Evolutionary conservation across 1,284 basidiomycete species (phyloP).

Genomic region (Neonothopanus nambi): DNA sequence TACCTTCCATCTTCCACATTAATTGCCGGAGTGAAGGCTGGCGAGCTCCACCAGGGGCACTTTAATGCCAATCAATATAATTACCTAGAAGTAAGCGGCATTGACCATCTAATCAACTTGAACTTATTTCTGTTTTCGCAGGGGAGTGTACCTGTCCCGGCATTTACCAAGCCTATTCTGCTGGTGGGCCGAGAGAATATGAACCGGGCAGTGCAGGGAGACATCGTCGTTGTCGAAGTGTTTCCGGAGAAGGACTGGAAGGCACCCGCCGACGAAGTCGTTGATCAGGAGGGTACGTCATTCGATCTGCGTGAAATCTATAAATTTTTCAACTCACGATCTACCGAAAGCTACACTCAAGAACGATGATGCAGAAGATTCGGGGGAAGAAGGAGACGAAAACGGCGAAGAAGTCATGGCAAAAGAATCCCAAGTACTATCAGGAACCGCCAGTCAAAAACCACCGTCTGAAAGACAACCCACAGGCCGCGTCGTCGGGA

Average conservation of each 20-base stretch:
- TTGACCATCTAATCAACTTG: conserved; percentile 1
- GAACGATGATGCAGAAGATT: conserved; percentile 88
- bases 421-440: conserved; percentile 51
- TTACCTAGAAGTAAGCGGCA: conserved; percentile 76
- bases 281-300: conserved; percentile 83
- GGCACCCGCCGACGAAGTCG: conserved; percentile 88
- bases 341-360: conserved; percentile 67
- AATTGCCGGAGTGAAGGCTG: conserved; percentile 83
- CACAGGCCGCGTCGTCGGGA: conserved; percentile 89
- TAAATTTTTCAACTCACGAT: conserved; percentile 8
- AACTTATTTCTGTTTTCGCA: conserved; percentile 29
- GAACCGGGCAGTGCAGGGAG: conserved; percentile 95
- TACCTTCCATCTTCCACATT: conserved; percentile 80
- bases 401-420: conserved; percentile 53
- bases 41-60: conserved; percentile 86
- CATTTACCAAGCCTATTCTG: conserved; percentile 78
- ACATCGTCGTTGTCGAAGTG: conserved; percentile 90
- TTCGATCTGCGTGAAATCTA: conserved; percentile 2
- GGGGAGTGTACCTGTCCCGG: conserved; percentile 81
- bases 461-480: conserved; percentile 68
- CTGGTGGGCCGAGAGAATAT: conserved; percentile 90
- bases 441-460: conserved; percentile 40
- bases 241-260: conserved; percentile 93
- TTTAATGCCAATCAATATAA: conserved; percentile 97
- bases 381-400: conserved; percentile 45